Conservation (phyloP, 257 asterid genomes). For the Solanum chmielewskii region DNA sequence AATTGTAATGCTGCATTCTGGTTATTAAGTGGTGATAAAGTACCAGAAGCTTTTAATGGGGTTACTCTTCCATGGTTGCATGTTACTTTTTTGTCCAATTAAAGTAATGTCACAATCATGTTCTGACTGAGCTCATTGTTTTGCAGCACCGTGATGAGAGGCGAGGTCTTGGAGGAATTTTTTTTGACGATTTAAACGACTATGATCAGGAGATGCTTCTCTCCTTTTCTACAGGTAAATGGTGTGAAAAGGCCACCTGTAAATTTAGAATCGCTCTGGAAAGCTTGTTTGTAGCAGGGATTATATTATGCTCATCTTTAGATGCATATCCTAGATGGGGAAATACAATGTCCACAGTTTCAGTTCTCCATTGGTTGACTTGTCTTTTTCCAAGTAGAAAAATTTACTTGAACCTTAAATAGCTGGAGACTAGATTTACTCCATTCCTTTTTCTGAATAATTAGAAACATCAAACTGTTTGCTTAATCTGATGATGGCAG, state of each 20-base stretch:
- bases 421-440: not conserved
- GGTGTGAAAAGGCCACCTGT: not conserved
- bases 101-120: not conserved
- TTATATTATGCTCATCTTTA: not conserved
- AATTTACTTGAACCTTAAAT: not conserved
- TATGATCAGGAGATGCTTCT: slow-evolving; percentile 98
- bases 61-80: not conserved
- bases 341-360: not conserved
- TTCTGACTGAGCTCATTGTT: not conserved
- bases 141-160: slow-evolving; percentile 96
- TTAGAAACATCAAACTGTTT: not conserved
- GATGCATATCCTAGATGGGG: not conserved
- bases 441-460: not conserved
- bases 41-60: not conserved
- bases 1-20: not conserved
- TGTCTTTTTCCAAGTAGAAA: not conserved
- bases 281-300: not conserved
- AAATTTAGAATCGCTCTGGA: not conserved
- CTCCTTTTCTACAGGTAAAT: slow-evolving; percentile 87
- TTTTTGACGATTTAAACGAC: slow-evolving; percentile 82
- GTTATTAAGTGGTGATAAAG: not conserved
- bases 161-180: slow-evolving; percentile 98
- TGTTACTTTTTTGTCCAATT: not conserved
- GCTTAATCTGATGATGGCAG: not conserved
- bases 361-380: not conserved